These are phyloP conservation scores for Multifurca ochricompacta DNA, from an alignment of 768 basidiomycete genomes.

Conservation along the genomic window DNA sequence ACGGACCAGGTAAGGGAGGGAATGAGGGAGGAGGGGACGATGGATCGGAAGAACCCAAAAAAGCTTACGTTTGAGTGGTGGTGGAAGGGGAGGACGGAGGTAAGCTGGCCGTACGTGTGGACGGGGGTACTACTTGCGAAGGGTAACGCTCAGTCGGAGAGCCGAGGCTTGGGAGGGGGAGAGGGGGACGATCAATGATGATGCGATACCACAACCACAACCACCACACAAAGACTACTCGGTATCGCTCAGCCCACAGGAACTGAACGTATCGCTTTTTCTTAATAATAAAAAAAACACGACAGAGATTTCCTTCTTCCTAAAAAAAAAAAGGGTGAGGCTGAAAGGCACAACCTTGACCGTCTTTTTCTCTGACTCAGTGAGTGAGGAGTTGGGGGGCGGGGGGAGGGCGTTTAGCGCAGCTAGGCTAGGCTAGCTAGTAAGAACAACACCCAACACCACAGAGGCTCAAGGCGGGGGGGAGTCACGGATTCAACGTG, in stretches of 20 bases:
- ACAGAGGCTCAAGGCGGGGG: constrained; percentile 9
- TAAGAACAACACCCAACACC: constrained; percentile 17
- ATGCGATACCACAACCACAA: constrained; percentile 21
- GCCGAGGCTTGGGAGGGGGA: constrained; percentile 20
- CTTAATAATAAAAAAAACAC: constrained; percentile 10
- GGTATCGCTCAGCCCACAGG: constrained; percentile 9
- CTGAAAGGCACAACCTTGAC: neutral
- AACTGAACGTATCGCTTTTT: constrained; percentile 6
- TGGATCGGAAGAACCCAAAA: constrained; percentile 19
- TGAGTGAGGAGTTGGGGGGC: neutral
- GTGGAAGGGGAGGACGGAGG: constrained; percentile 6
- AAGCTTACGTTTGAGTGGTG: constrained; percentile 19
- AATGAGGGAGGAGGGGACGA: constrained; percentile 5
- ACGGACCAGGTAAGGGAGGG: constrained; percentile 15
- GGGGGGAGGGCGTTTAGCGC: constrained; percentile 10
- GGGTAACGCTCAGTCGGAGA: constrained; percentile 18
- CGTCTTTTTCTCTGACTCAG: constrained; percentile 3
- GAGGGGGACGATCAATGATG: constrained; percentile 23
- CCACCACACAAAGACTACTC: constrained; percentile 13
- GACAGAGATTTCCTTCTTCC: constrained; percentile 1
- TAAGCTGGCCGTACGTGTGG: constrained; percentile 15
- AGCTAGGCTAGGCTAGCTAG: no score
- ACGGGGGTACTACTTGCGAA: constrained; percentile 12
- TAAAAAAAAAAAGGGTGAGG: neutral
- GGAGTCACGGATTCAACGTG: constrained; percentile 18